phyloP scores from a whole-genome alignment of 495 filamentous ascomycete genomes.

The Cudoniella acicularis region DNA sequence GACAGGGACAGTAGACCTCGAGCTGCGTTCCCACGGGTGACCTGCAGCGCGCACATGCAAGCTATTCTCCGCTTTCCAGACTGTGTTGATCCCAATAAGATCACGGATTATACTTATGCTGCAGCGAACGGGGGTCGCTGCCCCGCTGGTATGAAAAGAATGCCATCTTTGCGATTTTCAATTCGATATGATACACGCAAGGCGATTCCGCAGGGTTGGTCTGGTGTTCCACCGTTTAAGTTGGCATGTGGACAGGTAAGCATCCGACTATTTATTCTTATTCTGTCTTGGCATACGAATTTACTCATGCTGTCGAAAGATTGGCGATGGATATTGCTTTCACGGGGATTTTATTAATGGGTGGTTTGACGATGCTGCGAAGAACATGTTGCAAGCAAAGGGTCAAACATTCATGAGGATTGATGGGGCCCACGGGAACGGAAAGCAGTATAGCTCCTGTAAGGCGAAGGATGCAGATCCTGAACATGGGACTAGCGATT shows the following conservation, averaged over 20 bases:
- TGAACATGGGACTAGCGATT: conserved; percentile 20
- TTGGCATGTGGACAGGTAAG: conserved; percentile 12
- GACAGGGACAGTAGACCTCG: not conserved
- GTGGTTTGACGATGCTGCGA: conserved; percentile 21
- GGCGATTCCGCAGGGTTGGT: conserved; percentile 23
- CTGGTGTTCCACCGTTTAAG: conserved; percentile 22
- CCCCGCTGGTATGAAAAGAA: conserved; percentile 22
- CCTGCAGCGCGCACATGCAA: conserved; percentile 50
- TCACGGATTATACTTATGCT: conserved; percentile 5
- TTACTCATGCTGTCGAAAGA: conserved; percentile 18
- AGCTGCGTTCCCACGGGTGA: conserved; percentile 31
- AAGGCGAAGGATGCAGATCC: conserved; percentile 21
- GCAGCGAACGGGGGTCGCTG: conserved; percentile 24
- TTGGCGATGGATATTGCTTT: conserved; percentile 21
- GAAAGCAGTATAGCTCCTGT: conserved; percentile 12
- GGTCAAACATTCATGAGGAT: conserved; percentile 11
- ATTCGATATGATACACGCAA: conserved; percentile 29
- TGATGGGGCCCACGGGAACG: conserved; percentile 18
- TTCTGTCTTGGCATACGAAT: not conserved
- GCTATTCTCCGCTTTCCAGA: conserved; percentile 40
- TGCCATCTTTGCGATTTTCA: conserved; percentile 28
- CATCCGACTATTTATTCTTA: conserved; percentile 19
- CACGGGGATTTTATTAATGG: conserved; percentile 27
- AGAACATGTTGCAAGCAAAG: conserved; percentile 19
- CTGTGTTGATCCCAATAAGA: conserved; percentile 25